Conservation (phyloP, 73 alveolate genomes). For the Tetrahymena malaccensis region DNA sequence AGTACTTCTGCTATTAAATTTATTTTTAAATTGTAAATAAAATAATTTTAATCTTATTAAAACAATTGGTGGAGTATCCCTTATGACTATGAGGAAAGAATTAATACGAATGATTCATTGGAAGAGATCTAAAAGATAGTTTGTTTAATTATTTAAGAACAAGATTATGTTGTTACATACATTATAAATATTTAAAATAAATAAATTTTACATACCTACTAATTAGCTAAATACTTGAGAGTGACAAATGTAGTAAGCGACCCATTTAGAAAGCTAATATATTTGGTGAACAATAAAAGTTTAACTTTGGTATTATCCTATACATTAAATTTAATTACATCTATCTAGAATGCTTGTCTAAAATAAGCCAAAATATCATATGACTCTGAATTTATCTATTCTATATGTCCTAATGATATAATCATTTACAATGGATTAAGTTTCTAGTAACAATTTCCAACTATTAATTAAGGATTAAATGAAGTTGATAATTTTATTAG, state of each 20-base stretch:
- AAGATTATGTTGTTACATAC: too few species aligned
- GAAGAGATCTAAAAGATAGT: background rate
- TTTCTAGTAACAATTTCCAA: background rate
- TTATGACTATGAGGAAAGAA: background rate
- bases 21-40: too few species aligned
- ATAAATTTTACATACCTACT: too few species aligned
- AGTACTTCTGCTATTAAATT: background rate
- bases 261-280: background rate
- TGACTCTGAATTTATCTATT: background rate
- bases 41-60: background rate
- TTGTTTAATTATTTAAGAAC: background rate
- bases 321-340: background rate
- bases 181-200: too few species aligned
- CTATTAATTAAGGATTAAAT: background rate
- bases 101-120: background rate
- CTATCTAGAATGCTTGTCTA: background rate
- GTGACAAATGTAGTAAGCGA: background rate
- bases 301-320: background rate
- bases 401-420: background rate
- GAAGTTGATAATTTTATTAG: background rate
- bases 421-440: background rate
- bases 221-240: too few species aligned
- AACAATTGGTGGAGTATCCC: background rate
- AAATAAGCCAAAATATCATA: background rate
- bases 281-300: background rate